Conservation (phyloP, 192 early-diverging fungal genomes). For the Linnemannia hyalina region DNA sequence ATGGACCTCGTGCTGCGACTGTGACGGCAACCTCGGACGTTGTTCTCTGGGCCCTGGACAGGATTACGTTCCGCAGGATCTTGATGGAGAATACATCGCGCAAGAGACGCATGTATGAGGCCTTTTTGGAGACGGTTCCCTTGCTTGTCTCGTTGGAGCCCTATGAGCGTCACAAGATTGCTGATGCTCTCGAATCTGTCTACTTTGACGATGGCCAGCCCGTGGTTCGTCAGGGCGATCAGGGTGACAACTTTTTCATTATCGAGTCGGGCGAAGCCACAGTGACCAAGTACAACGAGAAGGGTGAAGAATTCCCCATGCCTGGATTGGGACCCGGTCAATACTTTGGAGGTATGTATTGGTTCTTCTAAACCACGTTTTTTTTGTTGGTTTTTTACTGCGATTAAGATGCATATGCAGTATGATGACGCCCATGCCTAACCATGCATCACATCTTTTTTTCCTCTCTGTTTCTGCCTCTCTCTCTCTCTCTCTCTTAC, state of each 20-base stretch:
- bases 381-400: neutral
- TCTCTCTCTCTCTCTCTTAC: neutral
- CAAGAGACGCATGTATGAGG: slow-evolving; percentile 97
- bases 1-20: slow-evolving; percentile 97
- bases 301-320: slow-evolving; percentile 84
- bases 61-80: slow-evolving; percentile 96
- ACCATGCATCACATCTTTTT: slow-evolving; percentile 12
- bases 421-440: slow-evolving; percentile 1
- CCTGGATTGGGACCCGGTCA: slow-evolving; percentile 83
- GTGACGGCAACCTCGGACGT: slow-evolving; percentile 86
- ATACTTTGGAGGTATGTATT: slow-evolving; percentile 93
- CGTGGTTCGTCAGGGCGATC: slow-evolving; percentile 93
- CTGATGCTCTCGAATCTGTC: slow-evolving; percentile 95
- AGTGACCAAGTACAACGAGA: slow-evolving; percentile 83
- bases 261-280: slow-evolving; percentile 93
- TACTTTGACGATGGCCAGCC: slow-evolving; percentile 87
- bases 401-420: slow-evolving; percentile 10
- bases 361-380: slow-evolving; percentile 3
- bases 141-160: slow-evolving; percentile 92
- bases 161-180: slow-evolving; percentile 99
- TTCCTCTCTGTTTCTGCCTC: neutral
- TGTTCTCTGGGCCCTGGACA: slow-evolving; percentile 97
- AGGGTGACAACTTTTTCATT: slow-evolving; percentile 95
- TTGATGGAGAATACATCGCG: slow-evolving; percentile 98
- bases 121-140: slow-evolving; percentile 94